Evolutionary conservation across 768 basidiomycete genomes (phyloP).

Genomic region (Mycena kentingensis): DNA sequence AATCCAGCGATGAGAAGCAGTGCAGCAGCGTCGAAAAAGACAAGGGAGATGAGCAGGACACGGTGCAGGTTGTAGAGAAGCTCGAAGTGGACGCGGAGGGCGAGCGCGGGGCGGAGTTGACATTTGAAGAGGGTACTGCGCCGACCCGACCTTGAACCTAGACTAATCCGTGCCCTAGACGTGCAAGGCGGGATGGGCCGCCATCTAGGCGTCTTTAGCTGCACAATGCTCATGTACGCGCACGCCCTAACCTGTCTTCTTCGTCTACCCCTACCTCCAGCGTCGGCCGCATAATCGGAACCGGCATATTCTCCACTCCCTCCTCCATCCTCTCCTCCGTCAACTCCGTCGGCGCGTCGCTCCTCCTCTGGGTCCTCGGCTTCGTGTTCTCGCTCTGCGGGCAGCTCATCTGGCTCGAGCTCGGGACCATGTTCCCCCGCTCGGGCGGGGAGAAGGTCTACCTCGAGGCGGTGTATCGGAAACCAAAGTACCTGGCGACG

Average conservation of each 20-base stretch:
- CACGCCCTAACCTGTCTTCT: background rate
- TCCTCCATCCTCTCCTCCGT: slow-evolving; percentile 60
- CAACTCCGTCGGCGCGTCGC: slow-evolving; percentile 58
- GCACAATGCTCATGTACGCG: slow-evolving; percentile 54
- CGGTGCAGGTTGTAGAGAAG: background rate
- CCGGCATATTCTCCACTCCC: slow-evolving; percentile 67
- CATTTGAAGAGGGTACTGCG: slow-evolving; percentile 55
- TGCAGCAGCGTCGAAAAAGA: slow-evolving; percentile 5
- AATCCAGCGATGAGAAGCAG: background rate
- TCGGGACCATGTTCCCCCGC: slow-evolving; percentile 64
- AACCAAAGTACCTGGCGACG: slow-evolving; percentile 49
- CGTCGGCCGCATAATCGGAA: slow-evolving; percentile 60
- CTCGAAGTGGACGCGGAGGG: background rate
- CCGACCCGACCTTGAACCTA: too few species aligned
- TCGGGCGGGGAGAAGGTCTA: slow-evolving; percentile 68
- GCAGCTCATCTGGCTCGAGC: slow-evolving; percentile 64
- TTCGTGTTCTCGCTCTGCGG: slow-evolving; percentile 61
- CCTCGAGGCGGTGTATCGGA: slow-evolving; percentile 54
- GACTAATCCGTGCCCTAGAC: slow-evolving; percentile 31
- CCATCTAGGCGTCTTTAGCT: slow-evolving; percentile 57
- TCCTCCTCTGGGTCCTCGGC: slow-evolving; percentile 67
- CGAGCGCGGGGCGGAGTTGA: slow-evolving; percentile 32
- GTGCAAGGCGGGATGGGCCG: slow-evolving; percentile 59
- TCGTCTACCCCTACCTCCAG: slow-evolving; percentile 15
- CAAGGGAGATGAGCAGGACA: slow-evolving; percentile 1